These are phyloP conservation scores for Lasiodiplodia citricola DNA, from an alignment of 2,329 filamentous ascomycete genomes.

Conservation along the genomic window DNA sequence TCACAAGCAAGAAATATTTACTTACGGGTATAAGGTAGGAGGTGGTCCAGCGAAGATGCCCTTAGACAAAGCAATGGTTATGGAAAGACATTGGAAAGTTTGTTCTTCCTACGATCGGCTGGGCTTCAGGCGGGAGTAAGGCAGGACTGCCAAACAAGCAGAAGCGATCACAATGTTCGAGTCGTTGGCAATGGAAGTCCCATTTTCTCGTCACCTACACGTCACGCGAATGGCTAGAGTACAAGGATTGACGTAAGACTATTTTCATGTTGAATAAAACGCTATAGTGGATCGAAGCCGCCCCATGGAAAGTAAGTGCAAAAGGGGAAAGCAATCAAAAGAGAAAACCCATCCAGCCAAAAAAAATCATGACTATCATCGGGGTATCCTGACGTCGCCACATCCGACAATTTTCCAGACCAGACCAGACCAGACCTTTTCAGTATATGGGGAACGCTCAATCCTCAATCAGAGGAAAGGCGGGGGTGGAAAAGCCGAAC, in stretches of 20 bases:
- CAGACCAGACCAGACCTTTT: not conserved
- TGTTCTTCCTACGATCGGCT: no score
- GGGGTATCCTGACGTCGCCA: constrained; percentile 20
- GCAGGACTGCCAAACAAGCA: no score
- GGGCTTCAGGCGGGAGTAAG: no score
- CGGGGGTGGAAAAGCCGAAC: not conserved
- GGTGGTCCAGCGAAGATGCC: no score
- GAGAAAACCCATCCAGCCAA: constrained; percentile 20
- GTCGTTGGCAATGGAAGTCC: not conserved
- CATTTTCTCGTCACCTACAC: not conserved
- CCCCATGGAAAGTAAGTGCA: not conserved
- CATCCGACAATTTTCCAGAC: constrained; percentile 4
- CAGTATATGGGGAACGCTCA: not conserved
- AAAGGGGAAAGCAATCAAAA: not conserved
- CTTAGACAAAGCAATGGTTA: no score
- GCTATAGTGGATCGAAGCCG: not conserved
- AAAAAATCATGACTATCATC: constrained; percentile 19
- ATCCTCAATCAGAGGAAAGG: not conserved
- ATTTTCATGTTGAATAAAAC: constrained; percentile 3
- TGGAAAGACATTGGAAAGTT: no score
- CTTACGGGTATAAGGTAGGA: not conserved
- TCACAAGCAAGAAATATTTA: not conserved
- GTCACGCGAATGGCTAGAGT: not conserved
- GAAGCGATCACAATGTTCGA: not conserved
- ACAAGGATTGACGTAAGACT: not conserved